These are phyloP conservation scores for Hypoxylon sp. DNA, from an alignment of 2,329 filamentous ascomycete species.

Conservation along the genomic window DNA sequence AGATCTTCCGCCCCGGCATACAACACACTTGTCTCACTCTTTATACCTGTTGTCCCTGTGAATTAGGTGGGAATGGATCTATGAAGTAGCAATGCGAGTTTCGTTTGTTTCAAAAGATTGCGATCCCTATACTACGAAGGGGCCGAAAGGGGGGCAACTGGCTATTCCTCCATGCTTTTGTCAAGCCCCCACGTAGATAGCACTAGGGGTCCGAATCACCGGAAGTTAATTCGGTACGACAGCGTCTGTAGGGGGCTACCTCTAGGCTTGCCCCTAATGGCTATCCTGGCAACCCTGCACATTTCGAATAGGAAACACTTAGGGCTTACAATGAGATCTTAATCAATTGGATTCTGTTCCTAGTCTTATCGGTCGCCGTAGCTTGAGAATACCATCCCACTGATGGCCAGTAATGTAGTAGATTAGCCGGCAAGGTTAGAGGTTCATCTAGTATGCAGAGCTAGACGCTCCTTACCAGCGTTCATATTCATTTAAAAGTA, in stretches of 20 bases:
- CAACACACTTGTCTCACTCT: background rate
- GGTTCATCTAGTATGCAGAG: background rate
- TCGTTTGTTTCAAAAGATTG: background rate
- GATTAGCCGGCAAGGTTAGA: background rate
- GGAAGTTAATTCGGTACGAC: constrained; percentile 6
- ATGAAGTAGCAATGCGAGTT: background rate
- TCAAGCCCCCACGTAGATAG: constrained; percentile 2
- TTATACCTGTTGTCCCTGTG: background rate
- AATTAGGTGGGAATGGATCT: background rate
- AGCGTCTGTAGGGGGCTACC: background rate
- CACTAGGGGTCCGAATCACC: background rate
- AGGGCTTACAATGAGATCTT: background rate
- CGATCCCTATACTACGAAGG: background rate
- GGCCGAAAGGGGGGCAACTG: background rate
- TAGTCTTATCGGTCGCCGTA: background rate
- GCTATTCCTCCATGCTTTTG: background rate
- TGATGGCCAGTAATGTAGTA: background rate
- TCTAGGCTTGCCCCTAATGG: background rate
- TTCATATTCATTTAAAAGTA: background rate
- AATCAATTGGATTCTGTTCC: background rate
- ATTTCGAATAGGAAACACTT: background rate
- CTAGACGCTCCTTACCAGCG: background rate
- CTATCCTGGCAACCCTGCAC: background rate
- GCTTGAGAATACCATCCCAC: background rate
- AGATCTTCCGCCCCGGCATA: background rate